A percentile compares a stretch with the other conserved stretches of the same genome.
Conservation (phyloP, 2,329 filamentous ascomycete genomes). For the Dactylellina cionopaga region DNA sequence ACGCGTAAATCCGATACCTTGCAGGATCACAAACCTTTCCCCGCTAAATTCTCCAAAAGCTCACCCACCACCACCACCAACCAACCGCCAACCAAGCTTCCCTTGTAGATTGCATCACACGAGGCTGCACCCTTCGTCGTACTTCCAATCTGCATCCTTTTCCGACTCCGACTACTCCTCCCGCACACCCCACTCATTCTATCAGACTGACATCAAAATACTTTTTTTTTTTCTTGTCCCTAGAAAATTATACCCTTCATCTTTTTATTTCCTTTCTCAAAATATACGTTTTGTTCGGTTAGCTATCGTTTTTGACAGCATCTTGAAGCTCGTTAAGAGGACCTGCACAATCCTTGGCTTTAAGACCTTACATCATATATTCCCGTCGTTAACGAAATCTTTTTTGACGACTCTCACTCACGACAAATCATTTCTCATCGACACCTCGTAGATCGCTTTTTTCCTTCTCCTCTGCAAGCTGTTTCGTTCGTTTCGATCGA, state of each 20-base stretch:
- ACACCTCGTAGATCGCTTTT: slow-evolving; percentile 41
- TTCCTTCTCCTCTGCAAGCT: slow-evolving; percentile 7
- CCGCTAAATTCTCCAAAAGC: slow-evolving; percentile 52
- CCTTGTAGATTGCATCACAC: slow-evolving; percentile 51
- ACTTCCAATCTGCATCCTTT: slow-evolving; percentile 21
- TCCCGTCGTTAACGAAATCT: slow-evolving; percentile 12
- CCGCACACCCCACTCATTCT: slow-evolving; percentile 1
- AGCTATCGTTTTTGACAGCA: slow-evolving; percentile 14
- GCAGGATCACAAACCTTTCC: slow-evolving; percentile 38
- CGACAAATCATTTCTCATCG: neutral
- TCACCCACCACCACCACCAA: too few species aligned
- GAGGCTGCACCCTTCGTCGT: slow-evolving; percentile 53
- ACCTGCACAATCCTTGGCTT: slow-evolving; percentile 39
- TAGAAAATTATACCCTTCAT: neutral
- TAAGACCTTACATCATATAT: slow-evolving; percentile 27
- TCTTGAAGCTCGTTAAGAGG: slow-evolving; percentile 19
- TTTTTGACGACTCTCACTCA: slow-evolving; percentile 13
- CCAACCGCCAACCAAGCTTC: too few species aligned
- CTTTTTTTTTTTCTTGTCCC: neutral
- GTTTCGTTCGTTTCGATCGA: neutral
- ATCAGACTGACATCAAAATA: neutral
- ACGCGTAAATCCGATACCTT: slow-evolving; percentile 34
- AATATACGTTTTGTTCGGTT: slow-evolving; percentile 6
- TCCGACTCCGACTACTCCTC: neutral
- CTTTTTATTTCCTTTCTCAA: slow-evolving; percentile 6